phyloP scores from a whole-genome alignment of 495 filamentous ascomycete genomes.

The Podospora sp. region DNA sequence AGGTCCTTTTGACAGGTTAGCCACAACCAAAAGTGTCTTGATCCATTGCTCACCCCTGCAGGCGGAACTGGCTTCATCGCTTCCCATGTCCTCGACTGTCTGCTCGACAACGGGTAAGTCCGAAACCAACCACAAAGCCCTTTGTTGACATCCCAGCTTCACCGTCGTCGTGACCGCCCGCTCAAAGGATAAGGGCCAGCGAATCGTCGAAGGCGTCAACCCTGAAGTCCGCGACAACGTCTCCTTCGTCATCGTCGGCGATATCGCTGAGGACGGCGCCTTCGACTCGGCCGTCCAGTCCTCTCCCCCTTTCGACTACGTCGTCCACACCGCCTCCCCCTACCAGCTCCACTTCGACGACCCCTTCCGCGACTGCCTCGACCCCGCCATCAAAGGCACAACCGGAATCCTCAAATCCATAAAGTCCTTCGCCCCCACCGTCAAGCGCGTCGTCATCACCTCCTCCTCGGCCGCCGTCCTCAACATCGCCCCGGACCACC shows the following conservation, averaged over 20 bases:
- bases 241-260: constrained; percentile 39
- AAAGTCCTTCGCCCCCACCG: constrained; percentile 33
- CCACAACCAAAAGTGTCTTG: not conserved
- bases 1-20: constrained; percentile 4
- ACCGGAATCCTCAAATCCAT: constrained; percentile 44
- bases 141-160: constrained; percentile 29
- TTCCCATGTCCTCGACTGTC: constrained; percentile 41
- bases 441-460: constrained; percentile 49
- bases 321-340: constrained; percentile 50
- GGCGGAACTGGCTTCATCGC: constrained; percentile 48
- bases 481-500: constrained; percentile 37
- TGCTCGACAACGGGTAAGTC: constrained; percentile 36
- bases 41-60: constrained; percentile 18
- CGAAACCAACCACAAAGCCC: not conserved
- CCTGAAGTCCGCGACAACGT: constrained; percentile 19
- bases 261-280: constrained; percentile 38
- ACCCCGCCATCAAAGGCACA: constrained; percentile 50
- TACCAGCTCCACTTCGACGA: constrained; percentile 42
- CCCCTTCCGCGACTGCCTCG: constrained; percentile 42
- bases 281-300: constrained; percentile 40
- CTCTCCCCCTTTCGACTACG: constrained; percentile 40
- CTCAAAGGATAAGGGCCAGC: constrained; percentile 42
- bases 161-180: constrained; percentile 43
- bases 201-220: constrained; percentile 37
- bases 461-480: constrained; percentile 49